phyloP scores from a whole-genome alignment of 805 yeast genomes.

The Yarrowia sp. region DNA sequence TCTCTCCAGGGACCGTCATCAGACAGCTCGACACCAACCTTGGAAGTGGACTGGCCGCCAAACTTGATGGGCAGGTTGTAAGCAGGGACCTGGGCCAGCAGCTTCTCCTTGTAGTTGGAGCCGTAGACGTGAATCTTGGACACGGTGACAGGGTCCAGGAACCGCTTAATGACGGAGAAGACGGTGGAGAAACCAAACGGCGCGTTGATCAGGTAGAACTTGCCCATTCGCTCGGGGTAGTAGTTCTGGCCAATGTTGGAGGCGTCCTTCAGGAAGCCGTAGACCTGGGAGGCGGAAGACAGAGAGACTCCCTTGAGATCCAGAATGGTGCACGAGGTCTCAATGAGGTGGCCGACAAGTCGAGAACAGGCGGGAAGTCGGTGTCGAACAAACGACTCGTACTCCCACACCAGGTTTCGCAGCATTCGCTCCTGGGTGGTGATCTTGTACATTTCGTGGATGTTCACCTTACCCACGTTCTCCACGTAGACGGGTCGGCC shows the following conservation, averaged over 20 bases:
- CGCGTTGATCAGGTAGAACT: slow-evolving; percentile 92
- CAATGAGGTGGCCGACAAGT: slow-evolving; percentile 75
- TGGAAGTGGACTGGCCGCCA: slow-evolving; percentile 80
- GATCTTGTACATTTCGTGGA: slow-evolving; percentile 88
- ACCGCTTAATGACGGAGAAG: slow-evolving; percentile 87
- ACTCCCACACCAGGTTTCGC: slow-evolving; percentile 95
- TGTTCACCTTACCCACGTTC: slow-evolving; percentile 89
- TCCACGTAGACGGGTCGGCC: slow-evolving; percentile 97
- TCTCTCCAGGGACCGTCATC: slow-evolving; percentile 99
- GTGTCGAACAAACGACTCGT: slow-evolving; percentile 83
- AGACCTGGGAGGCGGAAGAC: slow-evolving; percentile 81
- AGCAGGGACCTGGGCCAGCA: slow-evolving; percentile 89
- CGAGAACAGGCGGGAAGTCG: slow-evolving; percentile 96
- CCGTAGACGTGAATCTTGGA: slow-evolving; percentile 91
- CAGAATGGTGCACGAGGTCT: slow-evolving; percentile 95
- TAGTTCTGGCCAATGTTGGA: slow-evolving; percentile 94
- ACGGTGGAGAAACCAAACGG: slow-evolving; percentile 98
- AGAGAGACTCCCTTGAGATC: slow-evolving; percentile 95
- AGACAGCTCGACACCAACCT: slow-evolving; percentile 80
- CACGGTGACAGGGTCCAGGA: slow-evolving; percentile 96
- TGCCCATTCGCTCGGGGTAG: slow-evolving; percentile 99
- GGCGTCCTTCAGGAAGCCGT: slow-evolving; percentile 89
- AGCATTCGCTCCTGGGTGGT: slow-evolving; percentile 97
- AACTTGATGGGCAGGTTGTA: slow-evolving; percentile 90
- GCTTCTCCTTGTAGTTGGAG: slow-evolving; percentile 75